These are phyloP conservation scores for Cyberlindnera veronae DNA, from an alignment of 805 yeast genomes.

Conservation along the genomic window DNA sequence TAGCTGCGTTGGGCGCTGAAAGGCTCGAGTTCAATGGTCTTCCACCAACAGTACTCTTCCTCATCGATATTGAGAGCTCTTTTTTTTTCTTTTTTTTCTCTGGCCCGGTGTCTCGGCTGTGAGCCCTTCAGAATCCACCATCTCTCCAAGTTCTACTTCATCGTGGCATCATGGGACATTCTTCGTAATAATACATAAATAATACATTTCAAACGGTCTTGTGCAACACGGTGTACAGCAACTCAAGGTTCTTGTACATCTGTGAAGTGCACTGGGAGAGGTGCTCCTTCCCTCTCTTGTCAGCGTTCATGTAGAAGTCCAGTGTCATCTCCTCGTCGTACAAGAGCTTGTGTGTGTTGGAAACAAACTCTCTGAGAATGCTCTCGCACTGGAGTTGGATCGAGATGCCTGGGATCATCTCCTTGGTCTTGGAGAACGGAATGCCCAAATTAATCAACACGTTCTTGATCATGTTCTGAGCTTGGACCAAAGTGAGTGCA, in stretches of 20 bases:
- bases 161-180: no score
- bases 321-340: slow-evolving; percentile 29
- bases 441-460: slow-evolving; percentile 30
- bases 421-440: slow-evolving; percentile 29
- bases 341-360: slow-evolving; percentile 30
- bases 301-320: slow-evolving; percentile 17
- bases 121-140: no score
- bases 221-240: slow-evolving; percentile 13
- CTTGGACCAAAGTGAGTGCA: slow-evolving; percentile 26
- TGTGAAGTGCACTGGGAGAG: slow-evolving; percentile 29
- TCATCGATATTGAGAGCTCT: no score
- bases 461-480: slow-evolving; percentile 35
- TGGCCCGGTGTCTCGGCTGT: no score
- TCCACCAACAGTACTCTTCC: no score
- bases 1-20: not conserved
- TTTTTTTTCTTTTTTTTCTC: no score
- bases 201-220: slow-evolving; percentile 1
- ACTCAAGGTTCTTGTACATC: slow-evolving; percentile 28
- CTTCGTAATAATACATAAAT: no score
- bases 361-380: slow-evolving; percentile 30
- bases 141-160: no score
- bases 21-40: no score
- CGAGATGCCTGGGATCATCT: slow-evolving; percentile 27
- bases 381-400: slow-evolving; percentile 28
- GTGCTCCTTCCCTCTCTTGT: slow-evolving; percentile 22